Evolutionary conservation across 768 basidiomycete species (phyloP).

Genomic region (Neoboletus brunneissimus): DNA sequence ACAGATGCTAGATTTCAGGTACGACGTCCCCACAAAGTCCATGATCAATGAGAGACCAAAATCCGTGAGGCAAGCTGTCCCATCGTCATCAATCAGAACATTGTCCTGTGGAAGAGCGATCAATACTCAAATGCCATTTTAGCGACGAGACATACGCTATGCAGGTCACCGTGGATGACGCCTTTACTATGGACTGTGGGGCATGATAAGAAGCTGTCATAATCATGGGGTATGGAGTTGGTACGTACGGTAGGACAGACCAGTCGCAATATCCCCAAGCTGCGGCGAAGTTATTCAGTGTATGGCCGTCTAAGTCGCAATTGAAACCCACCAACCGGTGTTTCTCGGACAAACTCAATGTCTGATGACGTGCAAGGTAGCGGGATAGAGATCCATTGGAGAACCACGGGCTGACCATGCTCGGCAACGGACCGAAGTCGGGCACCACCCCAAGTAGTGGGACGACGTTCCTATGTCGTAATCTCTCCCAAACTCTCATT

Average conservation of each 20-base stretch:
- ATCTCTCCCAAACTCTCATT: slow-evolving; percentile 16
- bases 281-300: not conserved
- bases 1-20: slow-evolving; percentile 31
- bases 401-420: slow-evolving; percentile 36
- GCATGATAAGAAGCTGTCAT: not conserved
- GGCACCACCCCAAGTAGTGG: slow-evolving; percentile 29
- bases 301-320: not conserved
- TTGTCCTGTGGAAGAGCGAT: slow-evolving; percentile 30
- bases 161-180: slow-evolving; percentile 37
- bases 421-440: slow-evolving; percentile 30
- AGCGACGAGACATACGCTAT: slow-evolving; percentile 28
- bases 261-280: slow-evolving; percentile 23
- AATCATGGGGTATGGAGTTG: not conserved
- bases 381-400: slow-evolving; percentile 24
- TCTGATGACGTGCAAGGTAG: slow-evolving; percentile 14
- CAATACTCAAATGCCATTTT: not conserved
- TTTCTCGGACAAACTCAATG: not conserved
- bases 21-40: slow-evolving; percentile 29
- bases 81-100: slow-evolving; percentile 40
- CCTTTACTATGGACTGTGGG: slow-evolving; percentile 19
- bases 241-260: slow-evolving; percentile 25
- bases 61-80: slow-evolving; percentile 45
- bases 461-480: slow-evolving; percentile 27
- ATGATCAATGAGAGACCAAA: slow-evolving; percentile 39
- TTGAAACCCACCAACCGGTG: slow-evolving; percentile 14